These are phyloP conservation scores for Nothophytophthora sp. DNA, from an alignment of 352 stramenopile genomes.

Conservation along the genomic window DNA sequence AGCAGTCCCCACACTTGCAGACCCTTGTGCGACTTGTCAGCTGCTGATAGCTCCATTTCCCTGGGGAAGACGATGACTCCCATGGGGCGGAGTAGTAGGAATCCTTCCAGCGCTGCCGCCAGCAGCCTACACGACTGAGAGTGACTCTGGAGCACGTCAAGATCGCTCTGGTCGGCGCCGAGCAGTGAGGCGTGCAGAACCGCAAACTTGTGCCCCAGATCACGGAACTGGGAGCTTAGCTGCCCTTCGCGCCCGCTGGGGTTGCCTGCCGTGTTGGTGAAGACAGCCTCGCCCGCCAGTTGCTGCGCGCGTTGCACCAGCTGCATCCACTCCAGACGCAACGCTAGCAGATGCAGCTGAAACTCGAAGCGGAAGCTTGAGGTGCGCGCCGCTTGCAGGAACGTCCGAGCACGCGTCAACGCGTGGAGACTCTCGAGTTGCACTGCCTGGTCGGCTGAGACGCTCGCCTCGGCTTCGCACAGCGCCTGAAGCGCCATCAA, in stretches of 20 bases:
- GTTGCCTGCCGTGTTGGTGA: conserved; percentile 28
- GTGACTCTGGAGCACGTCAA: conserved; percentile 29
- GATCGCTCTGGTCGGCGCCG: conserved; percentile 23
- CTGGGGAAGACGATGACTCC: conserved; percentile 22
- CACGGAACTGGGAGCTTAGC: conserved; percentile 24
- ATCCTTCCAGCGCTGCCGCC: conserved; percentile 29
- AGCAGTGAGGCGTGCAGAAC: conserved; percentile 30
- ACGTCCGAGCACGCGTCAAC: conserved; percentile 20
- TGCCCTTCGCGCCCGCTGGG: conserved; percentile 20
- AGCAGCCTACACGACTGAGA: conserved; percentile 27
- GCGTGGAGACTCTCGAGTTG: conserved; percentile 33
- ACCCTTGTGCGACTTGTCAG: conserved; percentile 11
- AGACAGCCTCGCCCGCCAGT: conserved; percentile 39
- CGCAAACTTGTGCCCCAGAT: conserved; percentile 22
- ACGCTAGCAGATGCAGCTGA: conserved; percentile 35
- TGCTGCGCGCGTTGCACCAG: conserved; percentile 46
- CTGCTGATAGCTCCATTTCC: neutral
- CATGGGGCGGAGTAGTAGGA: conserved; percentile 26
- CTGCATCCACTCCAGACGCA: conserved; percentile 44
- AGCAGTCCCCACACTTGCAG: conserved; percentile 11
- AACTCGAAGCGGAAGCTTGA: conserved; percentile 45
- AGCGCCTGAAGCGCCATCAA: conserved; percentile 33
- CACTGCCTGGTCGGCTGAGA: conserved; percentile 19
- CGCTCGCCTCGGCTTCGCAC: conserved; percentile 33
- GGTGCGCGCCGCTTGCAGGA: conserved; percentile 37